Evolutionary conservation across 306 rosid genomes (phyloP), one percentile per base, ranked within the genome.

Genomic region (Pyrus betulifolia): DNA sequence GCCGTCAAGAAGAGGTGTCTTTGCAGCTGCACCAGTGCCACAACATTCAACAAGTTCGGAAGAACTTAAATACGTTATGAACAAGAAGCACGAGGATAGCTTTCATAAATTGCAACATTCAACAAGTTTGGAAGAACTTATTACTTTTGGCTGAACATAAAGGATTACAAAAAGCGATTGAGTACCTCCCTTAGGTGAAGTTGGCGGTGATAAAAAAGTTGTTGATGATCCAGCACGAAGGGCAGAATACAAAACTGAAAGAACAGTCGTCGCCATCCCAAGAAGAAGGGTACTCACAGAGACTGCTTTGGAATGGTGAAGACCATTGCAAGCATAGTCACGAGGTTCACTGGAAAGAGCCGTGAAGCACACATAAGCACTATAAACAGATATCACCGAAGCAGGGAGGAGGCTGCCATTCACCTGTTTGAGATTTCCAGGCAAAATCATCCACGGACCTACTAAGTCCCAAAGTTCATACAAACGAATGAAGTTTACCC

Each of bases 331-430:
- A 60, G 74, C 91, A 49, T 92, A 95, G 81, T 55, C 86, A 65
- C 49, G 89, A 71, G 97, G 99, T 85, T 95, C 99, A 59, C 97
- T 88, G 69, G 97, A 82, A 67, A 95, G 97, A 35, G 91, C 99
- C 45, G 97, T 92, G 88, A 88, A 95, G 90, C 97, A 91, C 75
- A 92, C 75, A 55, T 95, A 95, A 40, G 97, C 99, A 85, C 92
- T 85, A 52, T 92, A 95, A 72, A 95, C 79, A 65, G 97, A 90
- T 70, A 95, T 89, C 86, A 95, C 97, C 67, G 99, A 85, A 38
- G 99, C 97, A 67, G 99, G 99, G 86, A 95, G 82, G 78, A 95
- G 90, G 85, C 99, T 95, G 54, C 99, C 99, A 49, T 89, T 95
- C 74, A 95, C 97, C 97, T 95, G 93, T 78, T 78, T 74, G 79